Conservation (phyloP, 805 yeast genomes). For the Isabelozyma heimii region DNA sequence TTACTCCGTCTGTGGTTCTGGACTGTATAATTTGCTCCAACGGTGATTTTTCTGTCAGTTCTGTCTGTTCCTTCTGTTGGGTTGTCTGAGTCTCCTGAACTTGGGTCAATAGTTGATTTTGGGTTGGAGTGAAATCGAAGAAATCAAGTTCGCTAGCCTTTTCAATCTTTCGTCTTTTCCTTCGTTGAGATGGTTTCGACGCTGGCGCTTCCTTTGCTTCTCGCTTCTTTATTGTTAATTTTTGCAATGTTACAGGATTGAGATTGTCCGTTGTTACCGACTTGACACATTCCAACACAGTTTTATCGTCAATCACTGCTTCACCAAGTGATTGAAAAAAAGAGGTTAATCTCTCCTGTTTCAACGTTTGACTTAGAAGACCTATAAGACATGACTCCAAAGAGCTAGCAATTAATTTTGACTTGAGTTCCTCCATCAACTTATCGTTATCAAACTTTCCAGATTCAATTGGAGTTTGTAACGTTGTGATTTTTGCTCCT, state of each 20-base stretch:
- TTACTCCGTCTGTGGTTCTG: not conserved
- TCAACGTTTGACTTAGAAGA: not conserved
- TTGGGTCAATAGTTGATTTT: not conserved
- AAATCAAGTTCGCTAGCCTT: conserved; percentile 32
- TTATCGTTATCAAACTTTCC: not conserved
- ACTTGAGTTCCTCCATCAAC: not conserved
- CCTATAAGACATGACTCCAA: not conserved
- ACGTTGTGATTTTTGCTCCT: not conserved
- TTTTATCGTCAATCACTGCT: conserved; percentile 2
- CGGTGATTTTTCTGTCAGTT: not conserved
- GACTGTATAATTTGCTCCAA: not conserved
- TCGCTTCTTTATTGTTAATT: not conserved
- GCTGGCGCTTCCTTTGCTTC: conserved; percentile 1
- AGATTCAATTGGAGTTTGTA: not conserved
- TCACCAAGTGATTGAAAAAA: not conserved
- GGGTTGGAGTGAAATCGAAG: conserved; percentile 22
- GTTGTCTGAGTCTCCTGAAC: not conserved
- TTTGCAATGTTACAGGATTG: not conserved
- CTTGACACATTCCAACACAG: conserved; percentile 6
- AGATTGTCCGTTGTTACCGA: conserved; percentile 3
- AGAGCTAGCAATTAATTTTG: not conserved
- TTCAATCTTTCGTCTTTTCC: conserved; percentile 32
- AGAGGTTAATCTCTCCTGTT: not conserved
- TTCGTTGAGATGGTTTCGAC: conserved; percentile 7
- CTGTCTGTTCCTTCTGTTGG: not conserved